These are phyloP conservation scores for Fomitopsis serialis DNA, from an alignment of 768 basidiomycete species.

Conservation along the genomic window DNA sequence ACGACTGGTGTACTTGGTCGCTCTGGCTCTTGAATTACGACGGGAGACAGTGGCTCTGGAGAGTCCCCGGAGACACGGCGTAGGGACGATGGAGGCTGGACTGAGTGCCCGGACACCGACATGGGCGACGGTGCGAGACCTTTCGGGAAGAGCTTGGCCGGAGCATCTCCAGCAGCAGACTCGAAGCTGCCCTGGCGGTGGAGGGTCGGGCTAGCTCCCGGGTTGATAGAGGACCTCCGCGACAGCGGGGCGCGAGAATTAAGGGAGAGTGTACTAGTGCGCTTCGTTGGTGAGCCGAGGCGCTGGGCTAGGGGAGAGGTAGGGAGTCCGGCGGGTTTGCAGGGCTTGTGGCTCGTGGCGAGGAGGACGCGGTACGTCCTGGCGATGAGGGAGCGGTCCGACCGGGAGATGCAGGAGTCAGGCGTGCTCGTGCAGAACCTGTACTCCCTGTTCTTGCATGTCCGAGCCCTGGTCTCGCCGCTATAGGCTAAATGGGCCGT, in stretches of 20 bases:
- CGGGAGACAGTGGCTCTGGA: conserved; percentile 10
- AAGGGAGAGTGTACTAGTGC: conserved; percentile 40
- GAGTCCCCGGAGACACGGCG: conserved; percentile 3
- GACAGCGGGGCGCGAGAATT: conserved; percentile 48
- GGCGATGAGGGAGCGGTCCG: conserved; percentile 18
- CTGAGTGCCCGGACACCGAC: conserved; percentile 8
- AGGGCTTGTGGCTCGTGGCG: conserved; percentile 66
- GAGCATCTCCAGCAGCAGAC: conserved; percentile 22
- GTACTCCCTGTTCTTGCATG: conserved; percentile 62
- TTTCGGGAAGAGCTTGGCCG: conserved; percentile 12
- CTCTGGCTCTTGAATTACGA: conserved; percentile 4
- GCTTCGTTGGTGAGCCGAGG: conserved; percentile 52
- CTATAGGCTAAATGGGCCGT: conserved; percentile 6
- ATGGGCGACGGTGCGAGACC: conserved; percentile 9
- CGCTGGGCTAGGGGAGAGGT: conserved; percentile 24
- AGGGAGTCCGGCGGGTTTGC: conserved; percentile 36
- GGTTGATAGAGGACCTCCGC: conserved; percentile 36
- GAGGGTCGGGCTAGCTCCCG: conserved; percentile 24
- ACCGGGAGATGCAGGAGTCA: conserved; percentile 17
- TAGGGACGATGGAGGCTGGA: conserved; percentile 10
- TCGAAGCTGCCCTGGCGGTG: conserved; percentile 26
- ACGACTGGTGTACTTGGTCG: conserved; percentile 17
- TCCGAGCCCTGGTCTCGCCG: conserved; percentile 30
- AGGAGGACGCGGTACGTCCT: conserved; percentile 20
- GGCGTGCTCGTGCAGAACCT: conserved; percentile 19